Conservation (phyloP, 2,329 filamentous ascomycete species). For the Alternaria ventricosa region DNA sequence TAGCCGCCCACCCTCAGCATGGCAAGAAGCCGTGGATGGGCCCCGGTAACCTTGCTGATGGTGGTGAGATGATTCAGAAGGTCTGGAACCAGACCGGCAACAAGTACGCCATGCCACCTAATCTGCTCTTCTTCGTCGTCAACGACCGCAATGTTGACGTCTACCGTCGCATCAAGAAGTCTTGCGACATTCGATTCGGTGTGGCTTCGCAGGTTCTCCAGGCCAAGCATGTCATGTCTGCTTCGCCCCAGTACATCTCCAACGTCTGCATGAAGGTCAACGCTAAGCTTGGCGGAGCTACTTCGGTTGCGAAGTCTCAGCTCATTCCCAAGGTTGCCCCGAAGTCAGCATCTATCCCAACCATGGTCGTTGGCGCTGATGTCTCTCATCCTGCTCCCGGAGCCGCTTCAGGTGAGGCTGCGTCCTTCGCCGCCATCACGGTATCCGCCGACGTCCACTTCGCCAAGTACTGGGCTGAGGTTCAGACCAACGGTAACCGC, state of each 20-base stretch:
- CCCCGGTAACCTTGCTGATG: conserved; percentile 39
- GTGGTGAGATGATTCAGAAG: conserved; percentile 60
- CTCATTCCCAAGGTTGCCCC: conserved; percentile 40
- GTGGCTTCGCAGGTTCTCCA: conserved; percentile 85
- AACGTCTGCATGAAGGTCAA: conserved; percentile 98
- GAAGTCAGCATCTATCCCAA: conserved; percentile 47
- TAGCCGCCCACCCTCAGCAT: conserved; percentile 46
- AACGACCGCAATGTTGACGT: conserved; percentile 71
- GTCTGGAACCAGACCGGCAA: conserved; percentile 64
- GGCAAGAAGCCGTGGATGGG: conserved; percentile 43
- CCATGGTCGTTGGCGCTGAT: conserved; percentile 89
- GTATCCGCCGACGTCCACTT: conserved; percentile 75
- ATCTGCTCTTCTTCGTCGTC: conserved; percentile 82
- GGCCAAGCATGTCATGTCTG: conserved; percentile 69
- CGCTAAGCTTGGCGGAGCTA: conserved; percentile 88
- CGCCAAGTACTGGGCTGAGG: conserved; percentile 78
- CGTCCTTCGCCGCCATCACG: conserved; percentile 85
- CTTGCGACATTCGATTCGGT: conserved; percentile 83
- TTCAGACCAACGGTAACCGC: conserved; percentile 82
- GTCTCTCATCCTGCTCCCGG: conserved; percentile 82
- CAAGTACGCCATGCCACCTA: conserved; percentile 64
- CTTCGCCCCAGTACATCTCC: conserved; percentile 82
- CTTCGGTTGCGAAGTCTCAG: conserved; percentile 59
- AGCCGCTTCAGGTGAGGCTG: conserved; percentile 51
- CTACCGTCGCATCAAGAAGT: conserved; percentile 90